Evolutionary conservation across 2,329 filamentous ascomycete genomes (phyloP).

Genomic region (Pseudocercospora eumusae): DNA sequence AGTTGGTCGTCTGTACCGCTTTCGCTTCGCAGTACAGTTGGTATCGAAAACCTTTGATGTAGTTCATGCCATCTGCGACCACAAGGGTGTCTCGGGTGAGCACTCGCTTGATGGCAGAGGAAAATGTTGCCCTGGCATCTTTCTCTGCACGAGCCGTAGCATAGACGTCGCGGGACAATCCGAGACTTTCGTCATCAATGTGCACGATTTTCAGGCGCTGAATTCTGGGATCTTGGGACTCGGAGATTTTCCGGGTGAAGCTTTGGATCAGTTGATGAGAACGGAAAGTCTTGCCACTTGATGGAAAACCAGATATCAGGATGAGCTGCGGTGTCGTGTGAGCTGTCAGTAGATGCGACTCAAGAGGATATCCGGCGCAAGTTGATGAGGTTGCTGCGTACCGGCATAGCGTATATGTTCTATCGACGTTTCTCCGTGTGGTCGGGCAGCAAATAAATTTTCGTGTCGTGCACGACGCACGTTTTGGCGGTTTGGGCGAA

Average conservation of each 20-base stretch:
- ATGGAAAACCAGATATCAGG: constrained; percentile 49
- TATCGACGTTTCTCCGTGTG: constrained; percentile 1
- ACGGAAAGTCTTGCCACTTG: constrained; percentile 63
- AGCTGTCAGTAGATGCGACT: constrained; percentile 6
- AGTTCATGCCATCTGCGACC: constrained; percentile 77
- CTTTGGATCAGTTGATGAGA: constrained; percentile 65
- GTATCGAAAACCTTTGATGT: constrained; percentile 88
- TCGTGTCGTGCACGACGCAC: background rate
- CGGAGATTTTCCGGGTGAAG: constrained; percentile 60
- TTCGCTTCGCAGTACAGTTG: constrained; percentile 85
- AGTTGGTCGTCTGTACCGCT: constrained; percentile 72
- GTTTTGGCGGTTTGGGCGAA: background rate
- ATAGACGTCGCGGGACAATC: constrained; percentile 70
- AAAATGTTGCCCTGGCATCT: constrained; percentile 73
- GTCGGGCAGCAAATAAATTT: background rate
- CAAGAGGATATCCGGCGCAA: background rate
- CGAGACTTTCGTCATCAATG: constrained; percentile 71
- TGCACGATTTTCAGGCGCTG: constrained; percentile 66
- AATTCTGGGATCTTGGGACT: constrained; percentile 49
- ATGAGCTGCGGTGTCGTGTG: constrained; percentile 29
- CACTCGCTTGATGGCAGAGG: constrained; percentile 75
- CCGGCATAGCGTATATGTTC: constrained; percentile 10
- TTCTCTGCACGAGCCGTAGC: constrained; percentile 78
- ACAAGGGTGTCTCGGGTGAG: constrained; percentile 73
- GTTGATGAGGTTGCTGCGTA: constrained; percentile 3